Base-by-base conservation (phyloP, 2,329 filamentous ascomycete species). In the Colletotrichum siamense region DNA sequence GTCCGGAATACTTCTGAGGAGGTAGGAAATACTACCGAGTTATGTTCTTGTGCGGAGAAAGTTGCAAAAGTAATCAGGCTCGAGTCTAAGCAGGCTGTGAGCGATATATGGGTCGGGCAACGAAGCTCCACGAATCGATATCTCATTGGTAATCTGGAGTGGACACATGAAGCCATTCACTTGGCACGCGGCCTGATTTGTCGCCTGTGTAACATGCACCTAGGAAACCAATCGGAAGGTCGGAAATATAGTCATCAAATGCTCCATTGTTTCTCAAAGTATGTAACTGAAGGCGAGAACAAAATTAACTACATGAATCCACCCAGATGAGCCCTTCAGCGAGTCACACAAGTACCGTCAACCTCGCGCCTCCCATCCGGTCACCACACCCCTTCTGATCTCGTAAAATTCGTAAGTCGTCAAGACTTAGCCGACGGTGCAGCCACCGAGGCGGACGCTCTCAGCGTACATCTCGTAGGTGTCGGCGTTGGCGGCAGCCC, bases 401-500 rank as follows among this genome's bases (percentile, higher is more conserved):
- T 52, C 10, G n/a, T 52, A 3, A 52, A 22, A 8, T 52, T 52
- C n/a, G 44, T 52, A 5, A 52, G 44, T 52, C 44, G 44, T 12
- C 22, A 22, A 52, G 44, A 52, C 22, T 62, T 68, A 76, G 12
- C 74, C 74, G 13, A 71, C 73, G 18, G 70, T 74, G 70, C 74
- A 76, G 64, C 74, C 74, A 12, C 74, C 74, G 15, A 76, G 74
- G 22, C 74, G 74, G 6, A 76, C 74, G 49, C 74, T 76, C 71
- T 66, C 74, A 3, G 70, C 74, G 44, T 76, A 76, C 70, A 76
- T 76, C 74, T 76, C 74, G n/a, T 76, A 76, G 12, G 74, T 76
- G 49, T 76, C 74, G 6, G 74, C 74, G 22, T 76, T 76, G 28
- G 70, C 70, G 9, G 74, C 74, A 18, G 74, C 74, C 34, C 59